A percentile compares a stretch with the other conserved stretches of the same genome.
Evolutionary conservation across 2,329 filamentous ascomycete species (phyloP).

Genomic region (Aureobasidium vineae): DNA sequence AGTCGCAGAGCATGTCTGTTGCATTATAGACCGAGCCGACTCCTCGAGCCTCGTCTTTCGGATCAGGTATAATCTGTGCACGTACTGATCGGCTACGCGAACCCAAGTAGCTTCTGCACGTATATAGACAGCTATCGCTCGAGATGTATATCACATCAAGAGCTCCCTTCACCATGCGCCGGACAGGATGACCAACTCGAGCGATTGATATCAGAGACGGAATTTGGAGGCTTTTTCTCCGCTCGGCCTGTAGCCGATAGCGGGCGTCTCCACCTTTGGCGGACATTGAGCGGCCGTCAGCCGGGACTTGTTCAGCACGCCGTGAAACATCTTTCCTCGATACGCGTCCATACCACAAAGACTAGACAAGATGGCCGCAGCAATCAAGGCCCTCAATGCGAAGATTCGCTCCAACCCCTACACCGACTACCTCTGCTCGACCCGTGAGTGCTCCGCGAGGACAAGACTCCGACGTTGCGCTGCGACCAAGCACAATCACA

Average conservation of each 20-base stretch:
- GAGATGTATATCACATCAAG: not conserved
- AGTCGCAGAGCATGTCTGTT: not conserved
- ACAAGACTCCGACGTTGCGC: not conserved
- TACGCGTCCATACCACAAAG: conserved; percentile 8
- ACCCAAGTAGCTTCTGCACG: not conserved
- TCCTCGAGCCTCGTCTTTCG: not conserved
- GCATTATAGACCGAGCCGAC: not conserved
- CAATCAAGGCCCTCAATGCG: conserved; percentile 55
- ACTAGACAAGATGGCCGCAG: conserved; percentile 48
- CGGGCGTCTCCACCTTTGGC: conserved; percentile 14
- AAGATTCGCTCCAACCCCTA: conserved; percentile 53
- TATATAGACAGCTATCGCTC: not conserved
- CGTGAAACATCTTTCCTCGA: conserved; percentile 17
- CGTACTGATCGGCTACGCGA: not conserved
- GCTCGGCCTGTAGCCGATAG: conserved; percentile 18
- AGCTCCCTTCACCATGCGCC: not conserved
- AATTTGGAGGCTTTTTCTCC: conserved; percentile 6
- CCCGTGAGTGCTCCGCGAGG: conserved; percentile 45
- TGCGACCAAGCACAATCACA: not conserved
- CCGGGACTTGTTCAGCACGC: conserved; percentile 16
- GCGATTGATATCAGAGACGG: not conserved
- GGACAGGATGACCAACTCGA: conserved; percentile 10
- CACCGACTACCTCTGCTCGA: conserved; percentile 54
- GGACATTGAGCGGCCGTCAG: conserved; percentile 4
- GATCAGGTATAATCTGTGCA: not conserved